Base-by-base conservation (phyloP, 805 yeast species). In the Cyberlindnera samutprakarnensis region DNA sequence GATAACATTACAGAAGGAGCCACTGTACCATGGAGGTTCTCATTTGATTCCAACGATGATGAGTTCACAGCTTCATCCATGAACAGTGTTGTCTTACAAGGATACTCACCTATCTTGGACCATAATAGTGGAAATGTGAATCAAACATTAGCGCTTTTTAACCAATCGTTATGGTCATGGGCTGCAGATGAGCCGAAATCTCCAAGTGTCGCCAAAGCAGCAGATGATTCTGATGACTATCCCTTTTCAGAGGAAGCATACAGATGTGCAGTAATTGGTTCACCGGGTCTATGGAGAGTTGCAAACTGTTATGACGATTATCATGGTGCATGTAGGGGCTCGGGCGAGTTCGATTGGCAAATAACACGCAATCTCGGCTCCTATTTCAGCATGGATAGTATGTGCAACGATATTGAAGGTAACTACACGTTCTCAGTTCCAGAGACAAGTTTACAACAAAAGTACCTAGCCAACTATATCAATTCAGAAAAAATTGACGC, bases 141-240 rank as follows among this genome's bases (percentile, higher is more conserved):
- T 11, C 43, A 51, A 12, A 51, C 68, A 7, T 48, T 60, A 0
- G 31, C 43, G 0, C 44, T 66, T 17, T 35, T 69, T 10, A 49
- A 60, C 12, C 27, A 47, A 12, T 55, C 68, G 0, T 35, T 70
- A 23, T 87, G 96, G 96, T 70, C 90, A 2, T 87, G 96, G 96
- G 70, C 66, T 0, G 48, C 64, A 0, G 53, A 57, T 8, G 71
- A 79, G 47, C 92, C 92, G 2, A 36, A 38, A 10, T 28, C 41
- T 13, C 32, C 41, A 18, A 28, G 39, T 21, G 46, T 39, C 2
- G 56, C 53, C 14, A 44, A 39, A 18, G 36, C 44, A 0, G 22
- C 22, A 1, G 37, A 41, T 1, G 20, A 29, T 1, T 31, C 43
- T 3, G 35, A 44, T 18, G 43, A 43, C n/a, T 32, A 30, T 12